Evolutionary conservation across 1,139 yeast genomes (phyloP).

Genomic region (Nakaseomyces sp.): DNA sequence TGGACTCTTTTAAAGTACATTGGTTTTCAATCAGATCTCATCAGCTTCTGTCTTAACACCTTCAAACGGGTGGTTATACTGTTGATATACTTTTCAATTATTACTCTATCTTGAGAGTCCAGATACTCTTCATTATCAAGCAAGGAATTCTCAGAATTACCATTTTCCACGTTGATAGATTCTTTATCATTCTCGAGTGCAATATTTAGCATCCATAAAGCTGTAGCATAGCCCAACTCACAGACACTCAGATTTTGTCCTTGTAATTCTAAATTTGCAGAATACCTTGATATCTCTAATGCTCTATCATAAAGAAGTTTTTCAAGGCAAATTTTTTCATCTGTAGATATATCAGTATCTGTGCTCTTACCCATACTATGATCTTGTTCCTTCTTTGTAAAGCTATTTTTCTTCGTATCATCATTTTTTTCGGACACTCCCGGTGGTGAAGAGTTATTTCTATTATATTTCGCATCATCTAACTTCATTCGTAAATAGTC

Average conservation of each 20-base stretch:
- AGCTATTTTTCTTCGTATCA: background rate
- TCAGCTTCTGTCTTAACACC: slow-evolving; percentile 38
- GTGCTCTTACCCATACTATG: slow-evolving; percentile 6
- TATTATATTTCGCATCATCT: slow-evolving; percentile 13
- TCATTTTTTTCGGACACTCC: slow-evolving; percentile 3
- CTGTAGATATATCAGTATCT: slow-evolving; percentile 4
- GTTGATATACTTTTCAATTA: slow-evolving; percentile 68
- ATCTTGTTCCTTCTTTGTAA: background rate
- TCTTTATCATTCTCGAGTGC: slow-evolving; percentile 38
- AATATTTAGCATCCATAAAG: slow-evolving; percentile 93
- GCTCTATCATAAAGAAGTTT: slow-evolving; percentile 87
- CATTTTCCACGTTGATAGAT: background rate
- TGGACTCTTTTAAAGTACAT: too few relatives aligned
- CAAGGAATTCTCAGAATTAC: slow-evolving; percentile 9
- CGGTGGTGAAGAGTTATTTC: slow-evolving; percentile 7
- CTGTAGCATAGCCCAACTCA: slow-evolving; percentile 80
- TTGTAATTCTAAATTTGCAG: slow-evolving; percentile 79
- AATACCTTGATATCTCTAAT: slow-evolving; percentile 80
- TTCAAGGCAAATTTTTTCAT: slow-evolving; percentile 52
- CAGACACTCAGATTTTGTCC: slow-evolving; percentile 72
- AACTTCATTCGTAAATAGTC: slow-evolving; percentile 45
- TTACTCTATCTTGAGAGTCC: slow-evolving; percentile 61
- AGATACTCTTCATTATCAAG: slow-evolving; percentile 32
- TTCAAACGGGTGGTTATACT: slow-evolving; percentile 64
- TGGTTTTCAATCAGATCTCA: background rate